Evolutionary conservation across 2,329 filamentous ascomycete genomes (phyloP).

Genomic region (Monosporascus sp.): DNA sequence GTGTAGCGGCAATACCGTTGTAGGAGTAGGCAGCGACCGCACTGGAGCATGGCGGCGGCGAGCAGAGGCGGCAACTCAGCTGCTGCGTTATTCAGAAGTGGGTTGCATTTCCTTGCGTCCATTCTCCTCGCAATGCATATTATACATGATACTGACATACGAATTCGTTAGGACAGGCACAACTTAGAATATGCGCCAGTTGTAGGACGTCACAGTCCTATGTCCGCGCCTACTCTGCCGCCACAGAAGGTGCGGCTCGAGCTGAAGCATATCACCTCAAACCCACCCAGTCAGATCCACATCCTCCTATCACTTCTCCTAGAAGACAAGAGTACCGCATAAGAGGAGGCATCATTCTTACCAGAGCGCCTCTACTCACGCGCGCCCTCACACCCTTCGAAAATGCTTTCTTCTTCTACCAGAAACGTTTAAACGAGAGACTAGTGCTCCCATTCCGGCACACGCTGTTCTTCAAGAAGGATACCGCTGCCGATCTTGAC

Average conservation of each 20-base stretch:
- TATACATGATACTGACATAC: slow-evolving; percentile 16
- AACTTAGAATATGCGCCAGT: slow-evolving; percentile 30
- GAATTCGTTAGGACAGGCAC: slow-evolving; percentile 26
- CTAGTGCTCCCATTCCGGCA: slow-evolving; percentile 80
- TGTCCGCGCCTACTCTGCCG: slow-evolving; percentile 29
- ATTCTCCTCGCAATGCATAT: background rate
- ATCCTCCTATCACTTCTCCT: slow-evolving; percentile 22
- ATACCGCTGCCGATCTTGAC: slow-evolving; percentile 77
- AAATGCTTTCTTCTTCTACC: slow-evolving; percentile 91
- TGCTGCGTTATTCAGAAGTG: slow-evolving; percentile 46
- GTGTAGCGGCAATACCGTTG: background rate
- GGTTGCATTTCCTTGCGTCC: slow-evolving; percentile 16
- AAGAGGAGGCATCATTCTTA: slow-evolving; percentile 70
- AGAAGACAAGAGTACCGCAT: slow-evolving; percentile 39
- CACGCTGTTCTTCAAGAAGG: slow-evolving; percentile 92
- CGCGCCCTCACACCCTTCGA: slow-evolving; percentile 82
- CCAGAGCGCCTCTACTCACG: slow-evolving; percentile 82
- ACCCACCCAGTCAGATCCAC: slow-evolving; percentile 26
- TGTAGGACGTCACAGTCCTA: slow-evolving; percentile 19
- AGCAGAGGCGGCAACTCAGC: slow-evolving; percentile 51
- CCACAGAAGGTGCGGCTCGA: slow-evolving; percentile 28
- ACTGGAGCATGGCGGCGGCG: slow-evolving; percentile 44
- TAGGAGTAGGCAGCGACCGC: slow-evolving; percentile 9
- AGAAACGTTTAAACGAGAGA: slow-evolving; percentile 92
- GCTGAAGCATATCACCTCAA: slow-evolving; percentile 29